Evolutionary conservation across 306 rosid genomes (phyloP), one percentile per base, ranked within the genome.

Genomic region (Dryas octopetala): DNA sequence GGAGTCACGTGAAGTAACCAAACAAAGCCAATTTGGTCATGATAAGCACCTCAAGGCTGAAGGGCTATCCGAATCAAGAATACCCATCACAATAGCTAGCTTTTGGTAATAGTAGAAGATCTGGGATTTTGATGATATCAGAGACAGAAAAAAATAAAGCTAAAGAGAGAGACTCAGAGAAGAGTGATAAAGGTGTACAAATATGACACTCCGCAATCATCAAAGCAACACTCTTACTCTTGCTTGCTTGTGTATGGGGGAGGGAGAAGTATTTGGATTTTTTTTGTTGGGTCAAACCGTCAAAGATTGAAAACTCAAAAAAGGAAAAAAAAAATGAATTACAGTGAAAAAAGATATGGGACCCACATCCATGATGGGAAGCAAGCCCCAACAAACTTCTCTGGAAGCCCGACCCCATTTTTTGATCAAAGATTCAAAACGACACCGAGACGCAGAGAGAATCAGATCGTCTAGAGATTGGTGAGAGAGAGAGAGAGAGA

Each of bases 1-100:
- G 61, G 86, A 79, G 87, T 88, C 96, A 87, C 97, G 97, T 88
- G 96, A 88, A 86, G 70, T 62, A 3, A 54, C 74, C 59, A 77
- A 62, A 63, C 79, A 83, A 83, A 85, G 81, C 84, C 86, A 84
- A 81, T 7, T 15, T 83, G 54, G 83, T 88, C 90, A 81, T 89
- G 50, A 88, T 85, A 77, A 23, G 48, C 66, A 44, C 89, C 89
- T 68, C 86, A 77, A 75, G 61, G 57, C 81, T 85, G 49, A 32
- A 32, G 38, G 38, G 38, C 38, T 32, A 32, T 61, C 70, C 74
- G 81, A 86, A 86, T 85, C 82, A 43, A 55, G 47, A 74, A 61
- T 6, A 44, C 74, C 78, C 76, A 78, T 71, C 75, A 68, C 57
- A 7, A 26, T 71, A 51, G 51, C 49, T 74, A 66, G 59, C 83